phyloP scores from a whole-genome alignment of 805 yeast species.

The Hanseniaspora valbyensis region DNA sequence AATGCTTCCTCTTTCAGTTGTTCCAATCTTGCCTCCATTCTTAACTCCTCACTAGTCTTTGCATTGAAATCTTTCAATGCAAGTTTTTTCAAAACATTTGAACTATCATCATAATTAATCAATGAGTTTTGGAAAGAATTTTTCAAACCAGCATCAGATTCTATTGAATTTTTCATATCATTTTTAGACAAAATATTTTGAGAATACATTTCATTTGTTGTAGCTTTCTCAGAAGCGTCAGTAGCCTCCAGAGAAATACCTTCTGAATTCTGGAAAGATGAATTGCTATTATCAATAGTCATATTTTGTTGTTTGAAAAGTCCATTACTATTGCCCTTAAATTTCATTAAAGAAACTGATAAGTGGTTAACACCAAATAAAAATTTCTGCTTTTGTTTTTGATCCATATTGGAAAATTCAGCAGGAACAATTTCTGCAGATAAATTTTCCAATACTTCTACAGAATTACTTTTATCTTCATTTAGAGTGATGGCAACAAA shows the following conservation, averaged over 20 bases:
- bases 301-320: not conserved
- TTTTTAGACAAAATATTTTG: not conserved
- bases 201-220: not conserved
- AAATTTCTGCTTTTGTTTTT: constrained; percentile 2
- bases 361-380: constrained; percentile 1
- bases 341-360: not conserved
- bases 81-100: constrained; percentile 3
- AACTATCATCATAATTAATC: not conserved
- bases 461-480: not conserved
- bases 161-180: not conserved
- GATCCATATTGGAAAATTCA: not conserved
- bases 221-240: not conserved
- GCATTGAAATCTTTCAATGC: constrained; percentile 13
- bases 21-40: constrained; percentile 8
- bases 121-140: not conserved
- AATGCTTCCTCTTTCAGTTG: not conserved
- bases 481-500: not conserved
- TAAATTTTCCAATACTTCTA: not conserved
- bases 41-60: constrained; percentile 15
- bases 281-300: not conserved
- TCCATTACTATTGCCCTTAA: not conserved
- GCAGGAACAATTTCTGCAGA: not conserved
- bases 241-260: not conserved
- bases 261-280: not conserved
- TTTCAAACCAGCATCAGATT: too few relatives aligned